A percentile compares a stretch with the other conserved stretches of the same genome.
Conservation (phyloP, 345 rosid species). For the Eutrema japonicum region DNA sequence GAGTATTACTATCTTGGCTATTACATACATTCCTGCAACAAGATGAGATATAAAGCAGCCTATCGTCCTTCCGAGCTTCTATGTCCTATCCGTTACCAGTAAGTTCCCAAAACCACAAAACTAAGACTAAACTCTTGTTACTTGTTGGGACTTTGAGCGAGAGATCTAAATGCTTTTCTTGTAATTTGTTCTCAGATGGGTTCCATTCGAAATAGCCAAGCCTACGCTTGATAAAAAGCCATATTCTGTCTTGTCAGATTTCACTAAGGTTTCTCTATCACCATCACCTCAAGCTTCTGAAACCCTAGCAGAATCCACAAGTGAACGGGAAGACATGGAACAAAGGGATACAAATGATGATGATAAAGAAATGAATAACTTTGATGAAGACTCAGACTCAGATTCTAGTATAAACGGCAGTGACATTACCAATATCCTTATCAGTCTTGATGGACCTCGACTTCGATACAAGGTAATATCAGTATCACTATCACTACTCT, state of each 20-base stretch:
- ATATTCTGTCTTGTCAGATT: conserved; percentile 69
- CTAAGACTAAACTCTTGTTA: neutral
- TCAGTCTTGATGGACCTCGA: conserved; percentile 52
- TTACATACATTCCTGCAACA: conserved; percentile 92
- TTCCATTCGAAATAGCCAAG: conserved; percentile 65
- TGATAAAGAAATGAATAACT: conserved; percentile 48
- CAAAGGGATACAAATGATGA: conserved; percentile 44
- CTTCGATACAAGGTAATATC: conserved; percentile 67
- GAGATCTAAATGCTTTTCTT: conserved; percentile 1
- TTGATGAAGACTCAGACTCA: conserved; percentile 49
- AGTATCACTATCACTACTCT: neutral
- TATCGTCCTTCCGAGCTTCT: conserved; percentile 92
- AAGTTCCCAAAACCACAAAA: conserved; percentile 43
- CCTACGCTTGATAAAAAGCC: conserved; percentile 73
- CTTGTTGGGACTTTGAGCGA: conserved; percentile 3
- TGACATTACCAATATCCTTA: conserved; percentile 55
- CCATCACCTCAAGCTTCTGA: conserved; percentile 47
- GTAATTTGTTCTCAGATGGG: conserved; percentile 72
- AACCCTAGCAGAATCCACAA: conserved; percentile 42
- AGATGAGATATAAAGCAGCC: conserved; percentile 97
- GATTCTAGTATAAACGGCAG: conserved; percentile 45
- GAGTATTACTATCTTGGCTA: conserved; percentile 94
- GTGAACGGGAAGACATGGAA: conserved; percentile 43
- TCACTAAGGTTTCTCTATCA: conserved; percentile 44
- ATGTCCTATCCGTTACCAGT: conserved; percentile 89